phyloP scores from a whole-genome alignment of 805 yeast genomes.

The Candida michaelii region DNA sequence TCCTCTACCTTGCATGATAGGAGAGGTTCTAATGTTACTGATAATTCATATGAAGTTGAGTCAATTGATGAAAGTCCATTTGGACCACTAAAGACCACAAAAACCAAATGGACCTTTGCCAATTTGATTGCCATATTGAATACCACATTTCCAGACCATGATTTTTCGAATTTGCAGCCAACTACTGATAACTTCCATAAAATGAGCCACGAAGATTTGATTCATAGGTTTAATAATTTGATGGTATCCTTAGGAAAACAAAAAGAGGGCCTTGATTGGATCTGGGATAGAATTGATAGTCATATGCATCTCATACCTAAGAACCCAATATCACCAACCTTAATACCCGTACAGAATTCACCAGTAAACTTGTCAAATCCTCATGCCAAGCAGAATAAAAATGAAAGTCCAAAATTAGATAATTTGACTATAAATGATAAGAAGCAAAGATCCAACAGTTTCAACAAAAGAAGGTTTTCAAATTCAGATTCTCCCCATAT shows the following conservation, averaged over 20 bases:
- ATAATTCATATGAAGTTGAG: conserved; percentile 21
- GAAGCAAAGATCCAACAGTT: conserved; percentile 10
- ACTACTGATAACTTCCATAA: conserved; percentile 51
- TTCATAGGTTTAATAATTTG: conserved; percentile 72
- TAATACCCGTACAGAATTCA: conserved; percentile 11
- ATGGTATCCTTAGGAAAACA: conserved; percentile 51
- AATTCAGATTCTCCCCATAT: conserved; percentile 15
- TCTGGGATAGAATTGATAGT: conserved; percentile 85
- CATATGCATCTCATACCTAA: conserved; percentile 66
- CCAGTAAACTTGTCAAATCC: conserved; percentile 5
- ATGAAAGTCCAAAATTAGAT: conserved; percentile 1
- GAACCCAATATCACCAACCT: conserved; percentile 24
- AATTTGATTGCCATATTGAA: conserved; percentile 87
- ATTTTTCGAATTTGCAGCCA: conserved; percentile 85
- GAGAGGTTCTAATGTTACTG: conserved; percentile 22
- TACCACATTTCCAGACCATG: conserved; percentile 94
- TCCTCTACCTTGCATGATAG: conserved; percentile 19
- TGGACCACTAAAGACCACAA: conserved; percentile 85
- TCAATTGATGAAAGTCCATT: conserved; percentile 64
- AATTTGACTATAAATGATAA: conserved; percentile 3
- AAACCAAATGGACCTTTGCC: conserved; percentile 86
- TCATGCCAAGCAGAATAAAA: conserved; percentile 13
- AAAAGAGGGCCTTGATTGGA: conserved; percentile 52
- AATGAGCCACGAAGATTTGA: conserved; percentile 45
- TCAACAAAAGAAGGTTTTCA: conserved; percentile 8